A percentile compares a stretch with the other conserved stretches of the same genome.
phyloP scores from a whole-genome alignment of 1,139 yeast species.

The Saccharomycopsis hybrid region DNA sequence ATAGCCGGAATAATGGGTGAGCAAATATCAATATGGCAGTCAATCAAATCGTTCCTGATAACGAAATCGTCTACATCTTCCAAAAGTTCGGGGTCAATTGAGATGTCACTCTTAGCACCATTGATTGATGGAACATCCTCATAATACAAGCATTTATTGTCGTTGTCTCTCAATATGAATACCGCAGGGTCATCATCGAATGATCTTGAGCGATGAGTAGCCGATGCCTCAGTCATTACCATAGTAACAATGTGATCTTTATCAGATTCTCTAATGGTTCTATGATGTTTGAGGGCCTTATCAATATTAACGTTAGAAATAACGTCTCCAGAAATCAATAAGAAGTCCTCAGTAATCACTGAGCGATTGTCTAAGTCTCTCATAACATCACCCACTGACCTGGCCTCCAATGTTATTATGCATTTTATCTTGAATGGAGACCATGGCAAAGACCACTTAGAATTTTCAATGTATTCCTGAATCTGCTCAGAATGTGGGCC shows the following conservation, averaged over 20 bases:
- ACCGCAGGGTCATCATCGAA: conserved; percentile 65
- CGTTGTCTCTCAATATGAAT: conserved; percentile 70
- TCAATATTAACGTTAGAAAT: conserved; percentile 82
- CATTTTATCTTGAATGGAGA: conserved; percentile 74
- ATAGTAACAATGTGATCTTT: conserved; percentile 90
- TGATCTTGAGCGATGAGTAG: conserved; percentile 78
- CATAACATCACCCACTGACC: conserved; percentile 96
- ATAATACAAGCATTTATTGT: conserved; percentile 73
- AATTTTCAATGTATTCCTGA: conserved; percentile 70
- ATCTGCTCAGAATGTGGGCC: conserved; percentile 84
- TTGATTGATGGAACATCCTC: conserved; percentile 66
- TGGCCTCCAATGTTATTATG: conserved; percentile 77
- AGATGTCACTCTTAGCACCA: conserved; percentile 42
- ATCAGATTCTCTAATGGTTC: conserved; percentile 62
- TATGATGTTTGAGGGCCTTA: conserved; percentile 68
- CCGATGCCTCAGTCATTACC: conserved; percentile 82
- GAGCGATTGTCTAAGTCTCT: conserved; percentile 91
- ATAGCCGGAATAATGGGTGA: conserved; percentile 92
- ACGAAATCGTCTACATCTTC: conserved; percentile 73
- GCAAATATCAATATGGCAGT: conserved; percentile 94
- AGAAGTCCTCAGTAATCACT: conserved; percentile 79
- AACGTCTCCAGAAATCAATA: conserved; percentile 89
- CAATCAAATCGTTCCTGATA: conserved; percentile 86
- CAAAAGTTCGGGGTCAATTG: conserved; percentile 78
- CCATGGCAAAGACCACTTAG: conserved; percentile 70